Evolutionary conservation across 1,139 yeast genomes (phyloP).

Genomic region (Zhuliangozyma blackwelliae): DNA sequence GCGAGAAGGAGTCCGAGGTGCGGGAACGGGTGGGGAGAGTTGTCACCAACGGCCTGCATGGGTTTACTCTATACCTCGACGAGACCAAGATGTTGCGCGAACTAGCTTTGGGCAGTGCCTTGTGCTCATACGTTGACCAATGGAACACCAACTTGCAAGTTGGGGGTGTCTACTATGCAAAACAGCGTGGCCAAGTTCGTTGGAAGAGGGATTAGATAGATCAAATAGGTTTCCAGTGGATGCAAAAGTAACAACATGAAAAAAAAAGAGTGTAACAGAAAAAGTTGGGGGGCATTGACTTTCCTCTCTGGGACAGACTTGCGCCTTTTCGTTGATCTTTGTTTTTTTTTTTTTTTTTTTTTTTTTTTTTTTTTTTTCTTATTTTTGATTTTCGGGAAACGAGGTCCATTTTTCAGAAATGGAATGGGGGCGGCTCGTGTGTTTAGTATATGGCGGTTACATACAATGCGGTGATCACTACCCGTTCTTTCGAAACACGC

Average conservation of each 20-base stretch:
- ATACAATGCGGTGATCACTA: too few species aligned
- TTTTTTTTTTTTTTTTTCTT: constrained; percentile 1
- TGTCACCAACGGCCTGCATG: constrained; percentile 42
- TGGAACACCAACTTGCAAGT: constrained; percentile 60
- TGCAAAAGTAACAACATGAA: too few species aligned
- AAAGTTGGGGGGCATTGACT: too few species aligned
- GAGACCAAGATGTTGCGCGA: constrained; percentile 51
- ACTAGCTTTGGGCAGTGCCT: constrained; percentile 54
- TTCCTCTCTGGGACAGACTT: neutral
- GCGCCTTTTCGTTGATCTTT: constrained; percentile 1
- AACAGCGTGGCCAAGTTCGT: constrained; percentile 47
- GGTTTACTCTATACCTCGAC: constrained; percentile 52
- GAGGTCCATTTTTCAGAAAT: constrained; percentile 1
- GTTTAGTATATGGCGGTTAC: too few species aligned
- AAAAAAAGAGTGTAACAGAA: neutral
- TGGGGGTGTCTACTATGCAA: constrained; percentile 58
- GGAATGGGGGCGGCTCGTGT: too few species aligned
- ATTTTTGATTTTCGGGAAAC: constrained; percentile 1
- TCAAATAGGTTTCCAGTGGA: neutral
- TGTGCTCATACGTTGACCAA: constrained; percentile 58
- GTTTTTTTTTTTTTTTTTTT: neutral
- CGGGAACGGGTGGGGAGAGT: constrained; percentile 58
- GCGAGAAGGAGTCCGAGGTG: constrained; percentile 60
- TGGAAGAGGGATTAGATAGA: constrained; percentile 52
- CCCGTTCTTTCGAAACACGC: too few species aligned